Base-by-base conservation (phyloP, 768 basidiomycete genomes). In the Podaxis sp. region DNA sequence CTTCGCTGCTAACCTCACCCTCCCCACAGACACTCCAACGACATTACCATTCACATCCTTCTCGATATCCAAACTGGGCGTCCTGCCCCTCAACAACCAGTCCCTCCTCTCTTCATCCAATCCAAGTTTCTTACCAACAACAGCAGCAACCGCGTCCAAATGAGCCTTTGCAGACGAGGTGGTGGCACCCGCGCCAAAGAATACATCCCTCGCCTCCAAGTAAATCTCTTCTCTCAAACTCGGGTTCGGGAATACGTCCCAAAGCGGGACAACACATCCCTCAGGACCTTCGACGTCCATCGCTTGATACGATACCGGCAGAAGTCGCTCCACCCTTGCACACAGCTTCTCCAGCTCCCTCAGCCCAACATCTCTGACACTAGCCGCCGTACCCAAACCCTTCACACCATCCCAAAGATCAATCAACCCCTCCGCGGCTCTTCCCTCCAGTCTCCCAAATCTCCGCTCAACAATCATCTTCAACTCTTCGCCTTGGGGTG, bases 341-440 rank as follows among this genome's bases (percentile, higher is more conserved):
- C 93, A 95, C 74, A 93, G 92, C 69, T 90, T 95, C 71, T 89
- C 85, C 57, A 96, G 74, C 68, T 97, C 92, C 33, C 89, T 83
- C 41, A 97, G 70, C 2, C 94, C 93, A 49, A 93, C 75, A 52
- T 85, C 80, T 40, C 87, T 79, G 27, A 79, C 78, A 7, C 86
- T 84, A 5, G 82, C 77, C 0, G 80, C 74, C n/a, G 77, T 70
- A 2, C 83, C 84, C 2, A 88, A 70, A 11, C 70, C 71, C 46
- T 80, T 80, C 47, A 94, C 77, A 5, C 76, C 73, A 6, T 82
- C 79, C 94, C 96, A 98, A 1, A 93, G 75, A 24, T 75, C 71
- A 54, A 95, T 86, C 52, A 93, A 73, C 0, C 82, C 81, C 12
- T 70, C 67, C 0, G 82, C 76, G 6, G 85, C 70, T 5, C 70